Evolutionary conservation across 23 red algal genomes (phyloP).

Genomic region (Gracilaria domingensis): DNA sequence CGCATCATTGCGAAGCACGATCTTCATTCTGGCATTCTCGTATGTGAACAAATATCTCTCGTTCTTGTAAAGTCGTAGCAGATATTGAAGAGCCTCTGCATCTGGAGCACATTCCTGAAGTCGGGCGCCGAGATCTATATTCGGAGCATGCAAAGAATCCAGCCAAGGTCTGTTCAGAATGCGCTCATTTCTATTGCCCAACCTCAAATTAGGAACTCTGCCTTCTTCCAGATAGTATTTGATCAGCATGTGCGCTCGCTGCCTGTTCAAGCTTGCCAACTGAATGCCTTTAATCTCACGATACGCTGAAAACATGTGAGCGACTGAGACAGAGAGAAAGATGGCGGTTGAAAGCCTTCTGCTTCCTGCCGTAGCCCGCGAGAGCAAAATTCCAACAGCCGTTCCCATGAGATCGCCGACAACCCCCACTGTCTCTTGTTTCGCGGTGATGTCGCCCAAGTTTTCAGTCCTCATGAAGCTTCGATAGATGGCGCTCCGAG

Average conservation of each 20-base stretch:
- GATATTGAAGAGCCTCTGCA: slow-evolving; percentile 85
- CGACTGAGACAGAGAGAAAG: slow-evolving; percentile 84
- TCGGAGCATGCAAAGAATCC: slow-evolving; percentile 93
- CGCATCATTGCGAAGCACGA: slow-evolving; percentile 89
- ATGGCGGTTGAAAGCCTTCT: slow-evolving; percentile 50
- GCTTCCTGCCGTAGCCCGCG: slow-evolving; percentile 57
- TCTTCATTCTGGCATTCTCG: slow-evolving; percentile 80
- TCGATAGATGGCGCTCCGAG: slow-evolving; percentile 90
- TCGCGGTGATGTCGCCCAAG: slow-evolving; percentile 95
- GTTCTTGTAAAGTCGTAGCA: slow-evolving; percentile 80
- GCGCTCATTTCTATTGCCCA: slow-evolving; percentile 88
- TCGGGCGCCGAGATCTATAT: slow-evolving; percentile 87
- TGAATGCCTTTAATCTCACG: slow-evolving; percentile 92
- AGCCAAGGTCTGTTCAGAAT: slow-evolving; percentile 90
- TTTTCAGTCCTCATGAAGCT: slow-evolving; percentile 93
- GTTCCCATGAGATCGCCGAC: slow-evolving; percentile 90
- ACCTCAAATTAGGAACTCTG: slow-evolving; percentile 68
- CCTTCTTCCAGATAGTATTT: slow-evolving; percentile 85
- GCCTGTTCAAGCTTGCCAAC: slow-evolving; percentile 90
- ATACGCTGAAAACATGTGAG: slow-evolving; percentile 86
- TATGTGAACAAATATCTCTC: slow-evolving; percentile 90
- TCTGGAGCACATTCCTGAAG: slow-evolving; percentile 88
- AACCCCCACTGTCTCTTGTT: slow-evolving; percentile 88
- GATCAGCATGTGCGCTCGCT: slow-evolving; percentile 92
- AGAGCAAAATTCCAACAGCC: slow-evolving; percentile 88